Evolutionary conservation across 257 asterid species (phyloP), one percentile per base, ranked within the genome.

Genomic region (Gentiana dahurica): DNA sequence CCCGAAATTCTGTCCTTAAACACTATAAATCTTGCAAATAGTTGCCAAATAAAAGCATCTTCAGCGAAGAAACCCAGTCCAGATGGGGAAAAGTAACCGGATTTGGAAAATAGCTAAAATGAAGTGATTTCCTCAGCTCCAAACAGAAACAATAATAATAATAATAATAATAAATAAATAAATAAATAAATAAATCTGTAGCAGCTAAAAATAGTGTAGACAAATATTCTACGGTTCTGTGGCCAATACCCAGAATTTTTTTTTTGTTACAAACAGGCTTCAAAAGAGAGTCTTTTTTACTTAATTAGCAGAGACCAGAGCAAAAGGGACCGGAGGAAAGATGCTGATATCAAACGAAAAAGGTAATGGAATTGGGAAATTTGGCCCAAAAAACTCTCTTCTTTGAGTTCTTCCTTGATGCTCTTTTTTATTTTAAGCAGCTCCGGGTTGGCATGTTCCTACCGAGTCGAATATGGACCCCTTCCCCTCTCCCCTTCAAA

Each of bases 1-100:
- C 55, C 62, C 71, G 68, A 52, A 68, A 62, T 52, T 60, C 55
- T 57, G 61, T 12, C 43, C 36, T 39, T 6, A 58, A 54, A n/a
- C 24, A 36, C 13, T 45, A 15, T 7, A 55, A 57, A 49, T 70
- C 59, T 32, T 48, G 59, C 35, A 60, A 13, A 60, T 36, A 58
- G 13, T 32, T 62, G 13, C 44, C 24, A 44, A 60, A 60, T 34
- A 13, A 59, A 33, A 36, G 12, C 7, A 3, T 59, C 59, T 6
- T 34, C 37, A 34, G 12, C 24, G 24, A 58, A n/a, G 33, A 24
- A 24, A 52, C n/a, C 55, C 37, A 39, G n/a, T 10, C 55, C 34
- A 39, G n/a, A 63, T 45, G 1, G 63, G 39, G 24, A n/a, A 24
- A 24, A 24, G 24, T 24, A 24, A 24, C 47, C 9, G 11, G 38